Conservation (phyloP, 257 asterid genomes). For the Nicotiana otophora region DNA sequence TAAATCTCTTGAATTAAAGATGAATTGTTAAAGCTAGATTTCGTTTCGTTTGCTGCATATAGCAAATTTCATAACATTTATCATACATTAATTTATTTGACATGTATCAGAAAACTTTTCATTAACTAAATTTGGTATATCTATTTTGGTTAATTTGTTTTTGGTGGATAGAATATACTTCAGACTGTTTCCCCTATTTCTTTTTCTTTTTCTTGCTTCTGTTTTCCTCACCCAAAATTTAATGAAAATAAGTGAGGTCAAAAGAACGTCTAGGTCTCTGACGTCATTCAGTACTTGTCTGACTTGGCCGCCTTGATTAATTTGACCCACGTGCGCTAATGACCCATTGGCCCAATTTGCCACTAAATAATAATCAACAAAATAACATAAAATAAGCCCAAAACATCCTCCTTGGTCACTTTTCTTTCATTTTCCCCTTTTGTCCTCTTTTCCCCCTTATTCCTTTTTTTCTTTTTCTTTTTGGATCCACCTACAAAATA, state of each 20-base stretch:
- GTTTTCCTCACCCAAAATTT: neutral
- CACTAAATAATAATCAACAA: neutral
- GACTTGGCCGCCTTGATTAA: conserved; percentile 40
- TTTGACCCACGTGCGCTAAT: conserved; percentile 55
- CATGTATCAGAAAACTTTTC: neutral
- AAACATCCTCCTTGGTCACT: conserved; percentile 24
- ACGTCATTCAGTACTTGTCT: conserved; percentile 20
- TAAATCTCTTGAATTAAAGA: neutral
- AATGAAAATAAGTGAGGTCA: conserved; percentile 1
- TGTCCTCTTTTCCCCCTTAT: conserved; percentile 3
- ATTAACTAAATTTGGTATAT: neutral
- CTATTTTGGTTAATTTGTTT: neutral
- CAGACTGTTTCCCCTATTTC: neutral
- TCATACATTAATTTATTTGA: neutral
- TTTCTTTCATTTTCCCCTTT: neutral
- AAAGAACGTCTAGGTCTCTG: conserved; percentile 16
- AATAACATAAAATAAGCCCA: conserved; percentile 7
- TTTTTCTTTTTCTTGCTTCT: neutral
- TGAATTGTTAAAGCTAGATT: neutral
- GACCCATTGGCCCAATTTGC: conserved; percentile 3
- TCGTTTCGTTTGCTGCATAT: neutral
- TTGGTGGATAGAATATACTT: neutral
- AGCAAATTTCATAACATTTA: neutral
- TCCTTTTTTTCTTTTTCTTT: neutral
- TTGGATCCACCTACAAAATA: neutral